Percentiles rank a stretch among this genome's conserved stretches.
Evolutionary conservation across 2,329 filamentous ascomycete genomes (phyloP).

Genomic region (Calycina herbarum): DNA sequence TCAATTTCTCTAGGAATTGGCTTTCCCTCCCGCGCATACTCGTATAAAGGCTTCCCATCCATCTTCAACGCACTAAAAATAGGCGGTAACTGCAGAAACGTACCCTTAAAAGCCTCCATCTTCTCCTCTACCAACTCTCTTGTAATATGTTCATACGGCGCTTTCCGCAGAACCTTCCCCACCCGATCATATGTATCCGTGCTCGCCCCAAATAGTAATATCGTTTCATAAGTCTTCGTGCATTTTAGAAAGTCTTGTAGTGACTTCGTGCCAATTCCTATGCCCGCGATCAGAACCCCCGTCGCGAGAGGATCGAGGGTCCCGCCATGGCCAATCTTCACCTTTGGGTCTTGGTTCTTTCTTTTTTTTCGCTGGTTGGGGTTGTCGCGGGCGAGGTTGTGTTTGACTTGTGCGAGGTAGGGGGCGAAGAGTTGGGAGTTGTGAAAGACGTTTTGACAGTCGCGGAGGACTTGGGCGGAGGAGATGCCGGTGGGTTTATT

Average conservation of each 20-base stretch:
- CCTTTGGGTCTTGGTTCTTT: conserved; percentile 60
- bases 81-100: conserved; percentile 85
- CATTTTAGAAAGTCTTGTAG: conserved; percentile 79
- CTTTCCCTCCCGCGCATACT: conserved; percentile 90
- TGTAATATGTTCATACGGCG: conserved; percentile 79
- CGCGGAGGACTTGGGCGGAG: conserved; percentile 87
- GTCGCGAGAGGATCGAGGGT: conserved; percentile 94
- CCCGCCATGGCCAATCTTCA: conserved; percentile 96
- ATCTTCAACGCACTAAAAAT: conserved; percentile 92
- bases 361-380: conserved; percentile 61
- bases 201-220: conserved; percentile 85
- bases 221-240: conserved; percentile 90
- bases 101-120: conserved; percentile 73
- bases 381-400: conserved; percentile 55
- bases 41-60: conserved; percentile 90
- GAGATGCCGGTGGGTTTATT: conserved; percentile 87
- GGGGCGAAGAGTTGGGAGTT: conserved; percentile 77
- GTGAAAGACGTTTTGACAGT: conserved; percentile 82
- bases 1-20: conserved; percentile 83
- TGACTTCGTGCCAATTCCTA: conserved; percentile 84
- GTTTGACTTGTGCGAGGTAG: conserved; percentile 66
- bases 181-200: conserved; percentile 90
- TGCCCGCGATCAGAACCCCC: conserved; percentile 84
- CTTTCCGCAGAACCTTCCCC: conserved; percentile 77
- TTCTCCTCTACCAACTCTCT: conserved; percentile 75